Evolutionary conservation across 768 basidiomycete genomes (phyloP).

Genomic region (Termitomyces sp.): DNA sequence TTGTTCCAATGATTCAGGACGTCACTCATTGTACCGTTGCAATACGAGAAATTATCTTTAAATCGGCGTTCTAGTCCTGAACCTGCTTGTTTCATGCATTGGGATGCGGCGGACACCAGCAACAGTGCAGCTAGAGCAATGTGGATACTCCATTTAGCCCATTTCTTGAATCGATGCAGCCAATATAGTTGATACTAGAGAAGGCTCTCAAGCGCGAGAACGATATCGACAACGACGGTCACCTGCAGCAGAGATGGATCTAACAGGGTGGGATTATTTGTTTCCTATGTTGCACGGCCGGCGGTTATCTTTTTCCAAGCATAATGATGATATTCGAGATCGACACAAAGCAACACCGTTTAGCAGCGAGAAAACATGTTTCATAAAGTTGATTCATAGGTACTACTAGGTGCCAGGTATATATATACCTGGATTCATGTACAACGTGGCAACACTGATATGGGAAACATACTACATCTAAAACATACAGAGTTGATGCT

Average conservation of each 20-base stretch:
- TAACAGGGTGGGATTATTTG: constrained; percentile 27
- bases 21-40: background rate
- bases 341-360: constrained; percentile 2
- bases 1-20: background rate
- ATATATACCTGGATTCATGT: no score
- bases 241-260: constrained; percentile 8
- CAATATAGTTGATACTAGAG: constrained; percentile 37
- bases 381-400: no score
- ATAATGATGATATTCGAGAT: constrained; percentile 21
- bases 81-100: constrained; percentile 38
- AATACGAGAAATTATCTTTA: no score
- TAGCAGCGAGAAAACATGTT: background rate
- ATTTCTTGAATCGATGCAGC: constrained; percentile 21
- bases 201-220: constrained; percentile 31
- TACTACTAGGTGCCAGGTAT: no score
- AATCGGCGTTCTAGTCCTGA: constrained; percentile 39
- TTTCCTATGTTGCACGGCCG: constrained; percentile 32
- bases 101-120: constrained; percentile 35
- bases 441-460: background rate
- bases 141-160: constrained; percentile 20
- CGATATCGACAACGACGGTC: constrained; percentile 10
- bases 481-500: background rate
- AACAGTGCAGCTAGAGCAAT: constrained; percentile 41
- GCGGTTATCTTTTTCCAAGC: constrained; percentile 32
- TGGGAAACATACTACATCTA: background rate